phyloP scores from a whole-genome alignment of 1,284 basidiomycete genomes.

The Inonotus obliquus region DNA sequence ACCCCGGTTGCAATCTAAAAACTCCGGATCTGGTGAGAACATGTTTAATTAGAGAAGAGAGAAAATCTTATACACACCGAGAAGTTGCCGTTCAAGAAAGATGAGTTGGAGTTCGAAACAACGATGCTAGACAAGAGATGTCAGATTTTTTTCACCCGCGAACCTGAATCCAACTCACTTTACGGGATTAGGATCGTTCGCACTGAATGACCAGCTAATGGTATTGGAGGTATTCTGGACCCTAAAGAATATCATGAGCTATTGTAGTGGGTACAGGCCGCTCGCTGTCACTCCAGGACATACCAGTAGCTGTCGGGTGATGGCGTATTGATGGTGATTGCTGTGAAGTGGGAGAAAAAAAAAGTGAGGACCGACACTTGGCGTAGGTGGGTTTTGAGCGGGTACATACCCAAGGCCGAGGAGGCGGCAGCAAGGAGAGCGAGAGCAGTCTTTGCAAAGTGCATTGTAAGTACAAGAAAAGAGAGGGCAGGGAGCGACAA shows the following conservation, averaged over 20 bases:
- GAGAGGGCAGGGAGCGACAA: not conserved
- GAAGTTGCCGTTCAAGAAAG: constrained; percentile 35
- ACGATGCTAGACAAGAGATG: constrained; percentile 23
- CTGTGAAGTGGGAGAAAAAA: constrained; percentile 19
- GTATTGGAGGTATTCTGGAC: constrained; percentile 34
- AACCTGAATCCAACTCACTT: constrained; percentile 16
- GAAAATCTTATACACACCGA: constrained; percentile 19
- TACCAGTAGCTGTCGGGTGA: constrained; percentile 33
- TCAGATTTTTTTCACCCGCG: not conserved
- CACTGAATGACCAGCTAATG: constrained; percentile 32
- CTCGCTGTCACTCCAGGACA: constrained; percentile 6
- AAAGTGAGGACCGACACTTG: not conserved
- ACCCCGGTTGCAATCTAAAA: constrained; percentile 30
- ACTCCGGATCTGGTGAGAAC: constrained; percentile 8
- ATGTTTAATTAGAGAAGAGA: not conserved
- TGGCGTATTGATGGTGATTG: constrained; percentile 31
- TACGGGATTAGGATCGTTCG: constrained; percentile 34
- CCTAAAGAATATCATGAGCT: constrained; percentile 22
- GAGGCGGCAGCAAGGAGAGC: constrained; percentile 28
- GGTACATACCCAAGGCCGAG: constrained; percentile 29
- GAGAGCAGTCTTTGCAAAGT: constrained; percentile 24
- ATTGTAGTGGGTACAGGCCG: not conserved
- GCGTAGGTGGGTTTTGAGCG: not conserved
- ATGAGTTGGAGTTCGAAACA: constrained; percentile 31
- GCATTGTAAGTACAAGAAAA: constrained; percentile 1